Evolutionary conservation across 1,139 yeast species (phyloP), one percentile per base, ranked within the genome.

Genomic region (Blastobotrys apis): DNA sequence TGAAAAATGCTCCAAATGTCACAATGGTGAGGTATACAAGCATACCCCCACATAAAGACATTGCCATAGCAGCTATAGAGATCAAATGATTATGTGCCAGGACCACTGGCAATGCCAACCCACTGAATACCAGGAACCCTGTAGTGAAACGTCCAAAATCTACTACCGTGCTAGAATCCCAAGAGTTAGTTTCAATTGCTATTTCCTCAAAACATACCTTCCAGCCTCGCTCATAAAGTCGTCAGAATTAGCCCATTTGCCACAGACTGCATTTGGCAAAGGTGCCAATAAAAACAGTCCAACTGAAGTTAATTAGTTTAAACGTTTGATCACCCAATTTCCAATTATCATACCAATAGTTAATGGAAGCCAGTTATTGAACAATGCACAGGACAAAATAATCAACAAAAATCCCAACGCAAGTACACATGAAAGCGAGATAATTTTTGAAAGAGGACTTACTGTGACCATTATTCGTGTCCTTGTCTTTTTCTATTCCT

Each of bases 331-430:
- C 6, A 25, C 13, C n/a, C n/a, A n/a, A n/a, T n/a, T n/a, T n/a
- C n/a, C n/a, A n/a, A n/a, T n/a, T n/a, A 4, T 60, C 69, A 38
- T 52, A 53, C 81, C 81, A 49, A 77, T 76, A 38, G 80, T 68
- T 33, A 83, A 71, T 2, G 95, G 94, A 53, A 77, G 72, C 94
- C 94, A 85, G 62, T 82, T 84, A 43, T 84, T 83, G 59, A 73
- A 80, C 16, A 84, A 70, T 4, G 82, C 81, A 20, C 90, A 85
- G 13, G 94, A 86, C 17, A 85, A 72, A n/a, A 85, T 80, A 40
- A 84, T 81, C 47, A 84, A 69, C 37, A 86, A 74, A 55, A 85
- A 85, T 10, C 95, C 95, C 60, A 81, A 71, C 1, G 94, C 85
- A 37, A 85, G 72, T 32, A 84, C 79, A 36, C 83, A 72, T 17